phyloP scores from a whole-genome alignment of 768 basidiomycete species.

The Amanita pseudoporphyria region DNA sequence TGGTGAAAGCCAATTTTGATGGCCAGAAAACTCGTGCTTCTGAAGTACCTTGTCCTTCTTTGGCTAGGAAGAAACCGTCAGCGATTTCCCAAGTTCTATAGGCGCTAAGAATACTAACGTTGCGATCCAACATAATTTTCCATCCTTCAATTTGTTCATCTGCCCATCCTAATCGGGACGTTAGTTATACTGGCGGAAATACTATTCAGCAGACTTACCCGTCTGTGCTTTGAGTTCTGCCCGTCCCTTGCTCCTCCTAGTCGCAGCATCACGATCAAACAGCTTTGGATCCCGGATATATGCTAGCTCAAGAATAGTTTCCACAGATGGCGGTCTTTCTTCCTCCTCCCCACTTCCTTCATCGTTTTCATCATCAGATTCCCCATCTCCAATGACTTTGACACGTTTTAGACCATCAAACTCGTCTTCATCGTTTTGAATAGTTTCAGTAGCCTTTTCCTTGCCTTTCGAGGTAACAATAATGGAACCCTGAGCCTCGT shows the following conservation, averaged over 20 bases:
- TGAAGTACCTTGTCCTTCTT: constrained; percentile 64
- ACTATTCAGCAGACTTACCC: constrained; percentile 25
- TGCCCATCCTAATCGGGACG: constrained; percentile 41
- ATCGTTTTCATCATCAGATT: constrained; percentile 32
- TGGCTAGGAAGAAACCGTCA: constrained; percentile 31
- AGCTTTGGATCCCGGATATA: constrained; percentile 67
- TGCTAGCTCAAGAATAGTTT: constrained; percentile 65
- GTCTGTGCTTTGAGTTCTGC: constrained; percentile 60
- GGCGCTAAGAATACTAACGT: constrained; percentile 42
- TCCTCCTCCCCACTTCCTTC: constrained; percentile 23
- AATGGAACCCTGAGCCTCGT: background rate
- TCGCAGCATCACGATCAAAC: constrained; percentile 70
- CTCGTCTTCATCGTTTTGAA: constrained; percentile 45
- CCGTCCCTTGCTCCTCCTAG: constrained; percentile 59
- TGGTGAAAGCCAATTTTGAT: constrained; percentile 23
- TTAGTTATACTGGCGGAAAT: background rate
- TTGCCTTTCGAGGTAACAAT: constrained; percentile 11
- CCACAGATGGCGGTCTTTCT: constrained; percentile 25
- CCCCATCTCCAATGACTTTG: constrained; percentile 52
- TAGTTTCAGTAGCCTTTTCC: constrained; percentile 16
- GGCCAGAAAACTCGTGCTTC: constrained; percentile 72
- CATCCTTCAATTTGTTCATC: constrained; percentile 92
- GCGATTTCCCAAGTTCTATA: background rate
- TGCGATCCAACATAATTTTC: constrained; percentile 81
- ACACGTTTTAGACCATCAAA: constrained; percentile 29